Evolutionary conservation across 345 rosid genomes (phyloP).

Genomic region (Euclidium syriacum): DNA sequence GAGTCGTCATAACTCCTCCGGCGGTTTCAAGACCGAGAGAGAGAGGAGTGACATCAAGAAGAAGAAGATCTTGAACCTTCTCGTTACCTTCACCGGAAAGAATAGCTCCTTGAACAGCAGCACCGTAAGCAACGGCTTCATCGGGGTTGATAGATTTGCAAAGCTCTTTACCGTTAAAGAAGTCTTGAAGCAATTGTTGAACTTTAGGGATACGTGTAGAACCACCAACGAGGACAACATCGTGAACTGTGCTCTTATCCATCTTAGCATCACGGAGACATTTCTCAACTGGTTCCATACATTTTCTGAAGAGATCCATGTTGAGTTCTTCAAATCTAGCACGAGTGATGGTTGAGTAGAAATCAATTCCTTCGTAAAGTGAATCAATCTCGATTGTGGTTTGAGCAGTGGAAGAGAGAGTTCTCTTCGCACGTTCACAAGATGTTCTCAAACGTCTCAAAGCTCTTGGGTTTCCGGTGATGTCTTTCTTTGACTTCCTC

Average conservation of each 20-base stretch:
- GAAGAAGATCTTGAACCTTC: constrained; percentile 79
- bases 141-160: constrained; percentile 81
- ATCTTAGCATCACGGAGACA: constrained; percentile 69
- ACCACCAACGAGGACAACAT: constrained; percentile 73
- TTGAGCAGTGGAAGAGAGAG: constrained; percentile 62
- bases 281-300: constrained; percentile 73
- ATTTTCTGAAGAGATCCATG: constrained; percentile 68
- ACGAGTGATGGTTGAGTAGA: constrained; percentile 61
- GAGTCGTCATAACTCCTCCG: constrained; percentile 74
- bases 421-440: constrained; percentile 69
- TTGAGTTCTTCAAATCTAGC: constrained; percentile 70
- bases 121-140: constrained; percentile 87
- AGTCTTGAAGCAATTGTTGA: constrained; percentile 67
- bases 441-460: constrained; percentile 75
- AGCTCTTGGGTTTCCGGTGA: constrained; percentile 67
- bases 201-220: constrained; percentile 82
- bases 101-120: constrained; percentile 82
- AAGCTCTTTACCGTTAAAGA: constrained; percentile 77
- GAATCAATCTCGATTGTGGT: constrained; percentile 76
- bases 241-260: constrained; percentile 67
- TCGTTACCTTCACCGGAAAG: constrained; percentile 77
- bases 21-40: constrained; percentile 76
- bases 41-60: constrained; percentile 69
- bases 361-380: constrained; percentile 64
- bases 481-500: constrained; percentile 69